phyloP scores from a whole-genome alignment of 1,284 basidiomycete genomes.

The Tremellales sp. region DNA sequence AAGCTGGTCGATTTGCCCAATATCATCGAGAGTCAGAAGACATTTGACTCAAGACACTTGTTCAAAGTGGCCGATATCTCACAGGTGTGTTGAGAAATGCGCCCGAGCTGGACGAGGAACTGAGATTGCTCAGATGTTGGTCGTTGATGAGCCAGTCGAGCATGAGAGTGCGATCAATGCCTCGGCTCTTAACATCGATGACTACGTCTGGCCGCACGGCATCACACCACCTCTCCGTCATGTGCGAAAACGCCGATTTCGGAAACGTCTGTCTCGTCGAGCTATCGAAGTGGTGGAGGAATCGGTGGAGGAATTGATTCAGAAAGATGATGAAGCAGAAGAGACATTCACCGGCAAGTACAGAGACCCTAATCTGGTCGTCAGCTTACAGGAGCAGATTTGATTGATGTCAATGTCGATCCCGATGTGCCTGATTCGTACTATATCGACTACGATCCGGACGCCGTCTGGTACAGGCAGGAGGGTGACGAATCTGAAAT shows the following conservation, averaged over 20 bases:
- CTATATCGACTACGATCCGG: conserved; percentile 42
- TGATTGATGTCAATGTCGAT: conserved; percentile 37
- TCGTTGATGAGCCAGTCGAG: conserved; percentile 71
- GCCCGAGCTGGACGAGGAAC: neutral
- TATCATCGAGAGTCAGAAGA: conserved; percentile 94
- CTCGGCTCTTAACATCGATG: conserved; percentile 78
- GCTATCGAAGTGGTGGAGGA: conserved; percentile 97
- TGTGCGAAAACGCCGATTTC: conserved; percentile 86
- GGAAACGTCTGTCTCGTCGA: conserved; percentile 59
- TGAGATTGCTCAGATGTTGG: conserved; percentile 68
- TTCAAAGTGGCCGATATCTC: conserved; percentile 99
- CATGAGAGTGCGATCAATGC: conserved; percentile 58
- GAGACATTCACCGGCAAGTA: conserved; percentile 47
- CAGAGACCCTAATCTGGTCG: neutral
- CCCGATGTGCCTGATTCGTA: conserved; percentile 37
- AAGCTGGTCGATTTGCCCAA: conserved; percentile 96
- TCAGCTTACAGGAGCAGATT: conserved; percentile 17
- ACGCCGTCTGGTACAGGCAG: conserved; percentile 44
- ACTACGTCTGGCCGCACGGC: conserved; percentile 97
- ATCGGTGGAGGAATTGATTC: conserved; percentile 86
- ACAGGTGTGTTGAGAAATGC: conserved; percentile 57
- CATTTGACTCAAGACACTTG: conserved; percentile 90
- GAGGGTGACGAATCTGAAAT: conserved; percentile 62
- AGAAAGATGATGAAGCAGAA: conserved; percentile 75
- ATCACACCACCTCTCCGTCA: conserved; percentile 90